phyloP scores from a whole-genome alignment of 2,329 filamentous ascomycete species.

The Arthrobotrys conoides region DNA sequence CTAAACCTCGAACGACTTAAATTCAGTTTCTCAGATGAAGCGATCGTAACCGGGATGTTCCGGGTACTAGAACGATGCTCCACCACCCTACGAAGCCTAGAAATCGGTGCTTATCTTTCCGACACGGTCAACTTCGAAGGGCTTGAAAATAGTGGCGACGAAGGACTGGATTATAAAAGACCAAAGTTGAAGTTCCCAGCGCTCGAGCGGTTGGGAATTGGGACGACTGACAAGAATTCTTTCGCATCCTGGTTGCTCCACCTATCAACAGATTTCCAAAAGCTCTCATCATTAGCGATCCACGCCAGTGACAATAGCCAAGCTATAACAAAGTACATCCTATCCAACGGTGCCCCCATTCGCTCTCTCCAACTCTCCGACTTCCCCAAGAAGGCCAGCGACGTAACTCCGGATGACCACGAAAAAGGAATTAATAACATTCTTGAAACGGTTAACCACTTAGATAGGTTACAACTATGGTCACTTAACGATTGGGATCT shows the following conservation, averaged over 20 bases:
- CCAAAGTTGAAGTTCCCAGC: background rate
- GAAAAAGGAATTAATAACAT: background rate
- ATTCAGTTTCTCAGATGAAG: background rate
- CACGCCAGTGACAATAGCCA: background rate
- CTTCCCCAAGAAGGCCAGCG: background rate
- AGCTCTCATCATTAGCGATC: background rate
- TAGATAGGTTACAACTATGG: constrained; percentile 6
- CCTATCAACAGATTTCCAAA: background rate
- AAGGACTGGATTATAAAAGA: background rate
- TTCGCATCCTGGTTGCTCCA: background rate
- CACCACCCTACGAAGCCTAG: background rate
- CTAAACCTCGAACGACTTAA: background rate
- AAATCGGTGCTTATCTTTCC: background rate
- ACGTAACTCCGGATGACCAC: background rate
- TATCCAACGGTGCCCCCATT: background rate
- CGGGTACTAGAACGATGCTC: background rate
- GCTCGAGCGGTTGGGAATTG: background rate
- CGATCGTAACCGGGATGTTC: background rate
- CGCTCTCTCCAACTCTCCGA: background rate
- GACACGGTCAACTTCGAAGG: background rate
- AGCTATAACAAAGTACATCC: background rate
- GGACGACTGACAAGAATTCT: background rate
- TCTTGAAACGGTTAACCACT: background rate
- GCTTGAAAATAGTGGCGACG: background rate
- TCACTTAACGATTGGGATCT: constrained; percentile 11